Conservation (phyloP, 2,329 filamentous ascomycete species). For the Chaetomiaceae sp. region DNA sequence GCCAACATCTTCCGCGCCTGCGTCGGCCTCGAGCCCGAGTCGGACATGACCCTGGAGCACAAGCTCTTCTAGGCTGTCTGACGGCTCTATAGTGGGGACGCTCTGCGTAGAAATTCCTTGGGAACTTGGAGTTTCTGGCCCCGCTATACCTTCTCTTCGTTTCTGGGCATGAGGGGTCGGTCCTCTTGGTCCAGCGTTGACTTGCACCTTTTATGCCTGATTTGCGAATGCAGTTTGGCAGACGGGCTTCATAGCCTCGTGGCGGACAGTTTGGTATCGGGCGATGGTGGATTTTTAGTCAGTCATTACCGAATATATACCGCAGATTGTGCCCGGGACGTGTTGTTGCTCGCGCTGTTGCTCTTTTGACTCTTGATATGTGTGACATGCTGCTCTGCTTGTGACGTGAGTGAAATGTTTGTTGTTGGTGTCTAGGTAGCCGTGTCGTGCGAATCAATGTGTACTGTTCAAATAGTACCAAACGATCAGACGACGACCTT, state of each 20-base stretch:
- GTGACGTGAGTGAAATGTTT: background rate
- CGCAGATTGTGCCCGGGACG: background rate
- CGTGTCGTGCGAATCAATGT: too few relatives aligned
- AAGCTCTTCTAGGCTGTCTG: slow-evolving; percentile 69
- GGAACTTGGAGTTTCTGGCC: background rate
- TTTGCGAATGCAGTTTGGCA: background rate
- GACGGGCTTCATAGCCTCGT: background rate
- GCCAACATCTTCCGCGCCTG: slow-evolving; percentile 99
- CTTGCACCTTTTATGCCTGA: background rate
- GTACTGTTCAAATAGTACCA: too few relatives aligned
- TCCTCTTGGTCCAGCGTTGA: background rate
- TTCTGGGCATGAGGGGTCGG: background rate
- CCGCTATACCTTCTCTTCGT: slow-evolving; percentile 3
- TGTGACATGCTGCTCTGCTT: too few relatives aligned
- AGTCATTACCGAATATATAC: slow-evolving; percentile 13
- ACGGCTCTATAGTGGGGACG: background rate
- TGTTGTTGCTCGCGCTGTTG: too few relatives aligned
- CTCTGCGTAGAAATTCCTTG: background rate
- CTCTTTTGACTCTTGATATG: too few relatives aligned
- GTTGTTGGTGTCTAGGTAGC: too few relatives aligned
- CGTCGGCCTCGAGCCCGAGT: slow-evolving; percentile 93
- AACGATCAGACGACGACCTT: too few relatives aligned
- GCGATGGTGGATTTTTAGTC: background rate
- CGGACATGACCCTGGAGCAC: slow-evolving; percentile 98
- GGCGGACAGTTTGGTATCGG: background rate